A percentile compares a stretch with the other conserved stretches of the same genome.
Evolutionary conservation across 352 stramenopile species (phyloP).

Genomic region (Pythium pectinolyticum): DNA sequence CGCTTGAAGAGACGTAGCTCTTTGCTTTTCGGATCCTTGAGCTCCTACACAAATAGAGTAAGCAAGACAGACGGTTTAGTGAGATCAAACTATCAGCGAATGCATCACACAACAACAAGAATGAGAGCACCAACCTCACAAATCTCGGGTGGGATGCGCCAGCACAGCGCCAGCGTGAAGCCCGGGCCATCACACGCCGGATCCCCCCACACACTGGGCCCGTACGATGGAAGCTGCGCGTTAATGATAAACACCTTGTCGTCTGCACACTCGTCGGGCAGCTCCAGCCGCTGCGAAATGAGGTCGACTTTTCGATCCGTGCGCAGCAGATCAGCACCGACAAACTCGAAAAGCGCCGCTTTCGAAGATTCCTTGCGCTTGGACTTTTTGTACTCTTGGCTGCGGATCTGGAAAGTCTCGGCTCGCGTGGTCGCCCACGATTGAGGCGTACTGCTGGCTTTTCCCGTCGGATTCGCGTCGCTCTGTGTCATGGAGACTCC

Average conservation of each 20-base stretch:
- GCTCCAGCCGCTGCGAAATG: conserved; percentile 69
- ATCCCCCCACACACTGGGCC: conserved; percentile 73
- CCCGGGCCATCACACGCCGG: conserved; percentile 61
- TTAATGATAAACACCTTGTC: conserved; percentile 83
- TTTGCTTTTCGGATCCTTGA: conserved; percentile 58
- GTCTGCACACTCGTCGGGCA: conserved; percentile 51
- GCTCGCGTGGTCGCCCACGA: conserved; percentile 48
- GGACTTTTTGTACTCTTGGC: conserved; percentile 79
- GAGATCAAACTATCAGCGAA: neutral
- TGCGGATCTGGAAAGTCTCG: conserved; percentile 71
- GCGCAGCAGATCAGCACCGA: conserved; percentile 71
- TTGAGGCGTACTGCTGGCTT: conserved; percentile 55
- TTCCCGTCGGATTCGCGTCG: conserved; percentile 45
- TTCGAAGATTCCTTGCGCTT: conserved; percentile 74
- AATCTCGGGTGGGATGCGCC: conserved; percentile 69
- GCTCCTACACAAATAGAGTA: conserved; percentile 33
- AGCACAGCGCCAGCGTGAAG: conserved; percentile 79
- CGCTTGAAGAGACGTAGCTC: conserved; percentile 64
- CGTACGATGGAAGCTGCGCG: conserved; percentile 77
- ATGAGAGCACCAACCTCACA: conserved; percentile 39
- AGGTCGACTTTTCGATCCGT: conserved; percentile 73
- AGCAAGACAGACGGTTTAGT: too few relatives aligned
- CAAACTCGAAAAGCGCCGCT: conserved; percentile 70
- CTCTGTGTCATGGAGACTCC: conserved; percentile 54
- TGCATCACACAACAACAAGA: neutral